Percentiles rank a stretch among this genome's conserved stretches.
These are phyloP conservation scores for Trichoderma harzianum DNA, from an alignment of 2,329 filamentous ascomycete genomes.

Conservation along the genomic window DNA sequence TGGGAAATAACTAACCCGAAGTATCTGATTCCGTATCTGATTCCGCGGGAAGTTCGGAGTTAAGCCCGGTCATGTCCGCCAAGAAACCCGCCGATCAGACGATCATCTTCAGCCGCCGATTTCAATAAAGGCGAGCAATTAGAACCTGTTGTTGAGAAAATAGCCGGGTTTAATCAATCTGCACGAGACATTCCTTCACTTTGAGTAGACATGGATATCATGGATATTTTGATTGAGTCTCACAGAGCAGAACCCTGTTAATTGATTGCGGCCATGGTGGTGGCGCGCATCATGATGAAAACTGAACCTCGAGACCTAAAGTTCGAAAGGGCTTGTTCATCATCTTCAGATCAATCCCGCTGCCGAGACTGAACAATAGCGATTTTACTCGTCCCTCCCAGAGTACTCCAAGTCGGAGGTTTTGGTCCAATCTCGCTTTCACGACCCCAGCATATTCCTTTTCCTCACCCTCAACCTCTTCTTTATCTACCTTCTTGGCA, in stretches of 20 bases:
- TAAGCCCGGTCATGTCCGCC: background rate
- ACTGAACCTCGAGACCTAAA: slow-evolving; percentile 76
- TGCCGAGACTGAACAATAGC: slow-evolving; percentile 84
- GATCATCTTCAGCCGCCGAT: background rate
- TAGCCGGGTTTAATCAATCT: background rate
- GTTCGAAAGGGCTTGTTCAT: slow-evolving; percentile 74
- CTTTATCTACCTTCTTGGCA: slow-evolving; percentile 23
- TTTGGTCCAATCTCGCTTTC: slow-evolving; percentile 86
- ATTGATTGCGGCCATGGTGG: background rate
- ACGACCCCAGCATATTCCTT: slow-evolving; percentile 79
- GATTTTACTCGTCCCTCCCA: slow-evolving; percentile 96
- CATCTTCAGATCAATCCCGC: slow-evolving; percentile 74
- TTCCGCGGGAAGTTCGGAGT: background rate
- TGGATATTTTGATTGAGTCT: background rate
- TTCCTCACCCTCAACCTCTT: slow-evolving; percentile 33
- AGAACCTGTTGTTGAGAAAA: background rate
- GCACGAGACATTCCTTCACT: background rate
- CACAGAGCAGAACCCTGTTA: background rate
- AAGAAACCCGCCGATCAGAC: background rate
- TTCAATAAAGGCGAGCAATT: background rate
- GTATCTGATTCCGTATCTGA: background rate
- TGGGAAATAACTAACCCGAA: background rate
- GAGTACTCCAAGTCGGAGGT: slow-evolving; percentile 76
- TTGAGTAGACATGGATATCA: background rate
- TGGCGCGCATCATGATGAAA: slow-evolving; percentile 61